A percentile compares a stretch with the other conserved stretches of the same genome.
phyloP scores from a whole-genome alignment of 129 eudicot species.

The Arctium lappa region DNA sequence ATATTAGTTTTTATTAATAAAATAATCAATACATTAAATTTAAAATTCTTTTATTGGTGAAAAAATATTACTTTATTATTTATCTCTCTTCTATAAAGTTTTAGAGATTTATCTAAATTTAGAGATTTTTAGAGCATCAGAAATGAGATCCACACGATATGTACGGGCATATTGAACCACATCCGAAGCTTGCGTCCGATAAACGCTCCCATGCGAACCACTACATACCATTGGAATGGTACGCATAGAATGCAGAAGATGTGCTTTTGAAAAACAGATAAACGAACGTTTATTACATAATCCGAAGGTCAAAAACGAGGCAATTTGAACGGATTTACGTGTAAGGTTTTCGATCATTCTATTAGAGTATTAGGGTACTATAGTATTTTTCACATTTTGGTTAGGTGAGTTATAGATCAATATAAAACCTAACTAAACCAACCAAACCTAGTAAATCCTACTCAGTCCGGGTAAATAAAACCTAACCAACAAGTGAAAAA shows the following conservation, averaged over 20 bases:
- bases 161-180: background rate
- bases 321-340: background rate
- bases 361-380: background rate
- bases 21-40: too few relatives aligned
- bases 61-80: too few relatives aligned
- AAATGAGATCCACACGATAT: background rate
- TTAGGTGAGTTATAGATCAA: background rate
- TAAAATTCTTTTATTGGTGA: too few relatives aligned
- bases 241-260: background rate
- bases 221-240: background rate
- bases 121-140: background rate
- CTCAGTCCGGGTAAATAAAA: background rate
- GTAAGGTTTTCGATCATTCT: too few relatives aligned
- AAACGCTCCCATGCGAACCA: background rate
- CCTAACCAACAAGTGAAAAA: background rate
- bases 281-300: background rate
- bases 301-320: background rate
- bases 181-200: background rate
- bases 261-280: background rate
- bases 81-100: too few relatives aligned
- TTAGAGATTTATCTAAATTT: too few relatives aligned
- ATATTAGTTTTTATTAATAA: too few relatives aligned
- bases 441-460: background rate
- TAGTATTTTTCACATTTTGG: background rate
- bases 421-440: background rate